Evolutionary conservation across 164 flowering plant genomes (phyloP), one percentile per base, ranked within the genome.

Genomic region (Litsea cubeba): DNA sequence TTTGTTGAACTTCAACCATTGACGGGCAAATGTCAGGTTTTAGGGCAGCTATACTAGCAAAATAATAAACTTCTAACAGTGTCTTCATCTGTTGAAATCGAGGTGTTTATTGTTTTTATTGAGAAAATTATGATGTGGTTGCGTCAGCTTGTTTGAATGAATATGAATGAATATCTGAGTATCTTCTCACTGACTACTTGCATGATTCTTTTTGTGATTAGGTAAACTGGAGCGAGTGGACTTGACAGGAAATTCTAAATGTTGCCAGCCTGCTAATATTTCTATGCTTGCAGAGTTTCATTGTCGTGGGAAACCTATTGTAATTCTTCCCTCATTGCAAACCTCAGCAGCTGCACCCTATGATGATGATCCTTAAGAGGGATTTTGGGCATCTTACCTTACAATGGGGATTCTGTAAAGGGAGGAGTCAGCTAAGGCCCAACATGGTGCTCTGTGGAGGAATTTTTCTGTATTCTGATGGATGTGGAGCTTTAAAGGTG

Each of bases 301-400:
- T 35, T 76, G 12, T 54, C 58, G 70, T 72, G 91, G 89, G 67
- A 78, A 62, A 60, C 85, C 89, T 2, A 62, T 86, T 67, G 77
- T 90, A 68, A 63, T 85, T 71, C 76, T 85, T 67, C 82, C 87
- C 14, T 71, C 79, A 35, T 23, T 64, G 15, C 72, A 69, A 63
- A 50, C 81, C 28, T 1, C 71, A 12, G 46, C 70, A 12, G 46
- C 50, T 75, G 75, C 71, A 50, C 86, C 85, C 32, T 81, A 87
- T 70, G 92, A 90, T 74, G 88, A 83, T 70, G 92, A 88, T 75
- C 88, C 88, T 5, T 90, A 85, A 78, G 5, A 70, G 51, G 20
- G 49, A 23, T 71, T 18, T 15, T 66, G 28, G 20, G 65, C 72
- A 50, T 24, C 4, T 12, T 51, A 14, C 22, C 50, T 24, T 32